Conservation (phyloP, 2,329 filamentous ascomycete species). For the Trichoderma simmonsii region DNA sequence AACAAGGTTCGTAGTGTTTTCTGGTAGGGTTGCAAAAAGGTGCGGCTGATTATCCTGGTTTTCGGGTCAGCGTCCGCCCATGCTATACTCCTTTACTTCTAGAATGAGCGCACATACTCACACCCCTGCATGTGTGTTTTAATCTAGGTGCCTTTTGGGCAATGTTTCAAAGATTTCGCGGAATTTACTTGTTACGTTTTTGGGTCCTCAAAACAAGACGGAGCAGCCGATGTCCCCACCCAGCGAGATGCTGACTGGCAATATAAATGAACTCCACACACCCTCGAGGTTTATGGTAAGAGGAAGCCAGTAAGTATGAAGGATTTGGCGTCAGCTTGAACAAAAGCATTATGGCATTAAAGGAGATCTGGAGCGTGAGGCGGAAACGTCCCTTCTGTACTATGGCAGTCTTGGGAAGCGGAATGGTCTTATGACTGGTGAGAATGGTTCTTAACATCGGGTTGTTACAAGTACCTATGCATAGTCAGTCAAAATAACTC, state of each 20-base stretch:
- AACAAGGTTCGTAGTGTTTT: not conserved
- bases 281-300: not conserved
- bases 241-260: not conserved
- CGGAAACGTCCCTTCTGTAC: not conserved
- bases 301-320: not conserved
- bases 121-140: not conserved
- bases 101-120: not conserved
- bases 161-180: not conserved
- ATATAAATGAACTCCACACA: not conserved
- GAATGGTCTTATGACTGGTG: not conserved
- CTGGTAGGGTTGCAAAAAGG: not conserved
- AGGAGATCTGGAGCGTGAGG: not conserved
- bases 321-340: too few relatives aligned
- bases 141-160: not conserved
- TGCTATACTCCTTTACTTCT: not conserved
- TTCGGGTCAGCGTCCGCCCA: not conserved
- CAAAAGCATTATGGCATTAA: not conserved
- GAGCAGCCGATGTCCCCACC: not conserved
- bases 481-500: not conserved
- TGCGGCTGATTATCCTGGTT: not conserved
- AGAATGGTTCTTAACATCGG: not conserved
- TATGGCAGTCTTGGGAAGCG: not conserved
- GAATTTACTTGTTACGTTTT: not conserved
- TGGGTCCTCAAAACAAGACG: not conserved
- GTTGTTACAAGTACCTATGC: not conserved